A percentile compares a stretch with the other conserved stretches of the same genome.
Conservation (phyloP, 306 rosid genomes). For the Aeschynomene evenia region DNA sequence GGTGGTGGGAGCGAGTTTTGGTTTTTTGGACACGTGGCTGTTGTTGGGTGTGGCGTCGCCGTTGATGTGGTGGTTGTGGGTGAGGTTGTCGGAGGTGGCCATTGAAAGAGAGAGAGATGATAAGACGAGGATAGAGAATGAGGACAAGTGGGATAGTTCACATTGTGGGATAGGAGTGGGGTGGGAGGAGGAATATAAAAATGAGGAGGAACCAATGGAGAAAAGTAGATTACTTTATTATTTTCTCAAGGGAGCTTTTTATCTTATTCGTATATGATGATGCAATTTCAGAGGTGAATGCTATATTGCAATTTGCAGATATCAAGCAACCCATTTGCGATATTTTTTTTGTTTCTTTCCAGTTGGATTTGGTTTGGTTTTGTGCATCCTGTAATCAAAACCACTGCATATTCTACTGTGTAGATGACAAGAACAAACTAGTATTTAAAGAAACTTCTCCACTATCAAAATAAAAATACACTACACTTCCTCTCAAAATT, state of each 20-base stretch:
- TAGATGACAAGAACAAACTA: background rate
- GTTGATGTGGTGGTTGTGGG: conserved; percentile 36
- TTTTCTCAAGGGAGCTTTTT: background rate
- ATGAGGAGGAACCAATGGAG: background rate
- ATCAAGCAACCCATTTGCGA: background rate
- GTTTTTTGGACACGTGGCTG: conserved; percentile 47
- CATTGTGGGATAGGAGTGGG: background rate
- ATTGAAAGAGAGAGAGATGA: background rate
- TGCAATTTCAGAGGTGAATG: background rate
- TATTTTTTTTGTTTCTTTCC: background rate
- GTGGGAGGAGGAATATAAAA: background rate
- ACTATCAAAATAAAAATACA: too few relatives aligned
- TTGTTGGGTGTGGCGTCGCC: conserved; percentile 42
- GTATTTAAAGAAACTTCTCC: too few relatives aligned
- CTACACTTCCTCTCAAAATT: too few relatives aligned
- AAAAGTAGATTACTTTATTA: too few relatives aligned
- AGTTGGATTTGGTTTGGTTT: background rate
- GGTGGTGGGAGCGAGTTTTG: conserved; percentile 32
- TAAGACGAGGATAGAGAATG: background rate
- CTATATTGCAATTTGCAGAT: background rate
- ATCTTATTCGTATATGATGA: background rate
- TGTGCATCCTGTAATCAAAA: background rate
- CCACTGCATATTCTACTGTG: background rate
- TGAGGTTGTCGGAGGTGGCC: conserved; percentile 38
- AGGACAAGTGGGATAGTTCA: background rate